phyloP scores from a whole-genome alignment of 768 basidiomycete genomes.

The Hebeloma cylindrosporum region DNA sequence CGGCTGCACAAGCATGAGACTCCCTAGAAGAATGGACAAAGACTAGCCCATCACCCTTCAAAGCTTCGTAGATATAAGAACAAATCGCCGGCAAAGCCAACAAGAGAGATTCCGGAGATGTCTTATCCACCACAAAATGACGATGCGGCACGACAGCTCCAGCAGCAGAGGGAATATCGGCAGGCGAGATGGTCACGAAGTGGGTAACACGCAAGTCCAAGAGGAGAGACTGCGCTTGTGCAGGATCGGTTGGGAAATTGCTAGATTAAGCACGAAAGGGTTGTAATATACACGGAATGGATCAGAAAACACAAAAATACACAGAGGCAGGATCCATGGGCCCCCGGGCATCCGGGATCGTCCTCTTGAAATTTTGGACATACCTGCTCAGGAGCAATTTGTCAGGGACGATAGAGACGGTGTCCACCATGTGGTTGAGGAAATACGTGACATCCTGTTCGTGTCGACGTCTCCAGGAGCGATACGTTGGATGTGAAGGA shows the following conservation, averaged over 20 bases:
- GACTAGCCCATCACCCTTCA: conserved; percentile 42
- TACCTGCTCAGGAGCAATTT: conserved; percentile 55
- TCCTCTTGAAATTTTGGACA: too few relatives aligned
- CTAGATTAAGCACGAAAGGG: conserved; percentile 28
- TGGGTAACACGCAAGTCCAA: conserved; percentile 53
- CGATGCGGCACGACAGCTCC: conserved; percentile 34
- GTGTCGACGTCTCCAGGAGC: conserved; percentile 58
- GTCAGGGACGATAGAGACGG: conserved; percentile 49
- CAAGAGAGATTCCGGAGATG: conserved; percentile 40
- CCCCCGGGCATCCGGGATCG: too few relatives aligned
- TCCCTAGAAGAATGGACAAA: conserved; percentile 58
- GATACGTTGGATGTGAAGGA: conserved; percentile 44
- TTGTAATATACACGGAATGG: not conserved
- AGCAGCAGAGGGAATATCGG: conserved; percentile 37
- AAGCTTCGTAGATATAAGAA: conserved; percentile 43
- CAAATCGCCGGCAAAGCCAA: conserved; percentile 47
- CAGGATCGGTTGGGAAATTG: conserved; percentile 55
- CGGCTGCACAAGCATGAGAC: conserved; percentile 51
- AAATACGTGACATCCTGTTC: conserved; percentile 53
- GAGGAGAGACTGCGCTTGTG: conserved; percentile 50
- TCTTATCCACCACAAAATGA: conserved; percentile 43
- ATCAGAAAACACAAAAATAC: not conserved
- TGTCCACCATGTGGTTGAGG: conserved; percentile 51
- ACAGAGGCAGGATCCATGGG: not conserved
- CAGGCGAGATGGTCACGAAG: conserved; percentile 54